These are phyloP conservation scores for Penicillium corylophilum DNA, from an alignment of 2,329 filamentous ascomycete species.

Conservation along the genomic window DNA sequence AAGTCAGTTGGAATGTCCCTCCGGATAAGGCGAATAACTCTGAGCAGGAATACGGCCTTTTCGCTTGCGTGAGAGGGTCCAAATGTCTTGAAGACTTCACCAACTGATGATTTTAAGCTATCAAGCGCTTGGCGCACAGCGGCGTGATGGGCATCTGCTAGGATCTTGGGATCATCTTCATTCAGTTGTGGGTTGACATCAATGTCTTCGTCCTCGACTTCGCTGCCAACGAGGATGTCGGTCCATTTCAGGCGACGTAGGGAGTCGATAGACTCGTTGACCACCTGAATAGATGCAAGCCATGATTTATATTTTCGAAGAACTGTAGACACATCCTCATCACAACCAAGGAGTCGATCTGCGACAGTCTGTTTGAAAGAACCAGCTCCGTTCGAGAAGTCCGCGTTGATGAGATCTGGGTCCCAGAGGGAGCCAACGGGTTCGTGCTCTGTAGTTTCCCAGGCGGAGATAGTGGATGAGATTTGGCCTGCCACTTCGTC, in stretches of 20 bases:
- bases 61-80: conserved; percentile 49
- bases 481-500: conserved; percentile 65
- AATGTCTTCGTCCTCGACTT: conserved; percentile 39
- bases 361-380: conserved; percentile 69
- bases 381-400: conserved; percentile 64
- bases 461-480: conserved; percentile 59
- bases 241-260: conserved; percentile 38
- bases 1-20: conserved; percentile 59
- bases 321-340: conserved; percentile 62
- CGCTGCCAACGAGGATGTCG: conserved; percentile 40
- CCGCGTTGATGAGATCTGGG: conserved; percentile 60
- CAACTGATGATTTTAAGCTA: conserved; percentile 49
- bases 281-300: conserved; percentile 66
- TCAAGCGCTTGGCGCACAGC: conserved; percentile 59
- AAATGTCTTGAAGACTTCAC: conserved; percentile 49
- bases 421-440: conserved; percentile 66
- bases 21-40: conserved; percentile 72
- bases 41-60: conserved; percentile 63
- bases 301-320: conserved; percentile 68
- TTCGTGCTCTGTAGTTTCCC: conserved; percentile 57
- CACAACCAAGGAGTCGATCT: conserved; percentile 69
- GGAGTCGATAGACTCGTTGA: conserved; percentile 33
- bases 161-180: conserved; percentile 65
- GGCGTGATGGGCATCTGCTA: conserved; percentile 60
- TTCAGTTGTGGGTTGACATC: conserved; percentile 55